Base-by-base conservation (phyloP, 1,284 basidiomycete species). In the Vanrija humicola region DNA sequence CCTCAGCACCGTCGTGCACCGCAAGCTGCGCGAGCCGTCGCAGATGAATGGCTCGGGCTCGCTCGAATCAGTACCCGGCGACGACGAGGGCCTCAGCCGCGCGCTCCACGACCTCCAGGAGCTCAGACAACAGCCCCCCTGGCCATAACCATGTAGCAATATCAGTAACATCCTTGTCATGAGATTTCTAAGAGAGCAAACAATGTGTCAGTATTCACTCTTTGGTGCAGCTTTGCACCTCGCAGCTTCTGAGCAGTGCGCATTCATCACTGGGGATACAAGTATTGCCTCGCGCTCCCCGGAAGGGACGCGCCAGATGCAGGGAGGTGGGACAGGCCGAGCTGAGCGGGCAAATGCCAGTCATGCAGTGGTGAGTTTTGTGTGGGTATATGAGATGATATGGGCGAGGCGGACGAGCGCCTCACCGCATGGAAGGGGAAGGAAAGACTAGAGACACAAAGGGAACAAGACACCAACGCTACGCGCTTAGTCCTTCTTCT, bases 401-500 rank as follows among this genome's bases (percentile, higher is more conserved):
- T 12, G 34, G 34, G 34, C 34, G 34, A 34, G 34, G 4, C 34
- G 34, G 9, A 12, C 12, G 34, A 14, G 2, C 9, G 34, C 9
- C 34, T 15, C 34, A 12, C 34, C 34, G 12, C 34, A 34, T 34
- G 34, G 12, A 34, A 12, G 34, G 12, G 34, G 34, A 14, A 34
- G 12, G 12, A 5, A 34, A 14, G 34, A 34, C 23, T 42, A 21
- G 6, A 46, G 48, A 50, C 23, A 42, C 43, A 43, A 45, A 43
- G 38, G 26, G 38, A 48, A 25, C 25, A 44, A 48, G 45, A 34
- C 19, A 40, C 29, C 12, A 34, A 12, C 9, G 18, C 19, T 16
- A 29, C 38, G 26, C 38, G 26, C 64, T 64, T 72, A 76, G 55
- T 75, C 64, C 67, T 74, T 72, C 70, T 75, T 72, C 62, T 58